A percentile compares a stretch with the other conserved stretches of the same genome.
Conservation (phyloP, 768 basidiomycete genomes). For the Podaxis sp. region DNA sequence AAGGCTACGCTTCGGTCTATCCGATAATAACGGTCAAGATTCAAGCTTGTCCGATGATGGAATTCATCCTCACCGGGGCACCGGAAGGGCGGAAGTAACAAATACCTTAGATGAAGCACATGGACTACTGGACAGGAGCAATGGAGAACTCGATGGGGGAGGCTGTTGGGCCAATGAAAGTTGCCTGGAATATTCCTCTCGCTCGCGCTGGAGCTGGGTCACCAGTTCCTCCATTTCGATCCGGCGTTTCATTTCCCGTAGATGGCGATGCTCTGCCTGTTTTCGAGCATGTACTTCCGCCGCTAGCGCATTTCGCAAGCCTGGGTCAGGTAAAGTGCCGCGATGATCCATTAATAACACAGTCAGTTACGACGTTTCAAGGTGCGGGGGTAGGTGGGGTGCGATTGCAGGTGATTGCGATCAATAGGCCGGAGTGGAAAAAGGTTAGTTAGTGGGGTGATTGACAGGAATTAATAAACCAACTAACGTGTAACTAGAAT, state of each 20-base stretch:
- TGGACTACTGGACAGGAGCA: slow-evolving; percentile 14
- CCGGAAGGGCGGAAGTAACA: background rate
- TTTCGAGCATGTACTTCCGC: slow-evolving; percentile 8
- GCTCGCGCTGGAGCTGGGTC: slow-evolving; percentile 11
- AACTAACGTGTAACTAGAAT: slow-evolving; percentile 8
- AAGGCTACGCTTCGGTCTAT: background rate
- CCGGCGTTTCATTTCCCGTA: slow-evolving; percentile 11
- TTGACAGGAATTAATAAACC: background rate
- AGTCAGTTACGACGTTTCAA: background rate
- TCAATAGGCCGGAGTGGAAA: background rate
- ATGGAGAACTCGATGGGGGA: slow-evolving; percentile 8
- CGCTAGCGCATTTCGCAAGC: slow-evolving; percentile 8
- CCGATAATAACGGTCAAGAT: background rate
- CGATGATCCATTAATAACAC: background rate
- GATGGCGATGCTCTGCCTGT: slow-evolving; percentile 8
- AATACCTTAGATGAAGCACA: slow-evolving; percentile 1
- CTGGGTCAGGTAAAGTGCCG: background rate
- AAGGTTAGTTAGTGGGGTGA: background rate
- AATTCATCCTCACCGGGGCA: background rate
- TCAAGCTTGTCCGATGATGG: background rate
- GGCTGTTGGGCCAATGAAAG: background rate
- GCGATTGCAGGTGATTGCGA: background rate
- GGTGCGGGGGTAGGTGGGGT: no score
- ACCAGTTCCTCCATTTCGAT: slow-evolving; percentile 15
- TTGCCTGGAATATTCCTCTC: slow-evolving; percentile 4